Percentiles rank a stretch among this genome's conserved stretches.
Evolutionary conservation across 306 rosid species (phyloP).

Genomic region (Trifolium pratense): DNA sequence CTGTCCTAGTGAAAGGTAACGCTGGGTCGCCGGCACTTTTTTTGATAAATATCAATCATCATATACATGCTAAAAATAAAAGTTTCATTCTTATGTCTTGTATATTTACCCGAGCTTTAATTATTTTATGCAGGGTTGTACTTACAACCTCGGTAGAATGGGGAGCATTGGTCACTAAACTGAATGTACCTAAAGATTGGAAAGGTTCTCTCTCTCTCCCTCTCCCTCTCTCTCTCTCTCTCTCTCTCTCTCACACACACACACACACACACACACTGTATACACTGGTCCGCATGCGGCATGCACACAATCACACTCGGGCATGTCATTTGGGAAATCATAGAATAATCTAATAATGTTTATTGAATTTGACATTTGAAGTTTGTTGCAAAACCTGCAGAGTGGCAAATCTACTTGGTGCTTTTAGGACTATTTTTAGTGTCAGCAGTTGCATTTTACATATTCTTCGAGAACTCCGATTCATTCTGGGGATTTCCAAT

Average conservation of each 20-base stretch:
- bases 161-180: constrained; percentile 90
- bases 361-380: constrained; percentile 16
- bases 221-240: constrained; percentile 16
- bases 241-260: background rate
- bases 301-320: too few relatives aligned
- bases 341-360: background rate
- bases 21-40: background rate
- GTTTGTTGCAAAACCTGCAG: constrained; percentile 62
- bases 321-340: background rate
- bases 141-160: constrained; percentile 79
- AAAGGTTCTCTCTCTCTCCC: constrained; percentile 64
- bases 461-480: constrained; percentile 87
- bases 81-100: constrained; percentile 5
- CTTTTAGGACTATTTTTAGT: constrained; percentile 76
- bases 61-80: background rate
- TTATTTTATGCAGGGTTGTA: constrained; percentile 63
- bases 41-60: constrained; percentile 3
- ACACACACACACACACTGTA: too few relatives aligned
- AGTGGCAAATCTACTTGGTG: constrained; percentile 94
- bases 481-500: constrained; percentile 89
- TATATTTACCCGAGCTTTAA: constrained; percentile 16
- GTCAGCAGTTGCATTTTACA: constrained; percentile 75
- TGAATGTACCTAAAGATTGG: constrained; percentile 94
- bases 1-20: constrained; percentile 90
- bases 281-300: too few relatives aligned